Conservation (phyloP, 345 rosid genomes). For the Corchorus capsularis region DNA sequence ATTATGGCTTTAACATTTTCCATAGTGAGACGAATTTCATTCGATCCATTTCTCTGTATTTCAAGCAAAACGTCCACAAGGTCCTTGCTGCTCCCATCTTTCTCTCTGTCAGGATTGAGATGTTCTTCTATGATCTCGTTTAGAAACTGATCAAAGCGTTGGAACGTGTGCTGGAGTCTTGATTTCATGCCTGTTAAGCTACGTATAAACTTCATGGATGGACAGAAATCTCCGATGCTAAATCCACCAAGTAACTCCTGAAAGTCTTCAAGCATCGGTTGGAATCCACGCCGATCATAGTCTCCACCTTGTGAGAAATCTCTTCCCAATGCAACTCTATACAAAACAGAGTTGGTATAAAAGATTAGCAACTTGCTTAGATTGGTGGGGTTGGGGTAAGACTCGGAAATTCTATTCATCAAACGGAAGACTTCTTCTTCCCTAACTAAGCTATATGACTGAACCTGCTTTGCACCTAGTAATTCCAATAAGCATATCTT, state of each 20-base stretch:
- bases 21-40: slow-evolving; percentile 37
- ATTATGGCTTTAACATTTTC: slow-evolving; percentile 48
- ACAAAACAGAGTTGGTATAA: slow-evolving; percentile 39
- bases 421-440: slow-evolving; percentile 46
- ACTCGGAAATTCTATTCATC: slow-evolving; percentile 32
- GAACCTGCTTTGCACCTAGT: slow-evolving; percentile 40
- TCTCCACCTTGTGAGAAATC: slow-evolving; percentile 27
- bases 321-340: slow-evolving; percentile 41
- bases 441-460: slow-evolving; percentile 33
- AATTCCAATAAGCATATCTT: slow-evolving; percentile 39
- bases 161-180: slow-evolving; percentile 28
- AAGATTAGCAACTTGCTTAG: slow-evolving; percentile 32
- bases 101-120: slow-evolving; percentile 17
- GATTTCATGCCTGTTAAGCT: slow-evolving; percentile 39
- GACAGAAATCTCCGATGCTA: slow-evolving; percentile 44
- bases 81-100: slow-evolving; percentile 27
- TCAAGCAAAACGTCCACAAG: slow-evolving; percentile 41
- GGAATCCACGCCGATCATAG: slow-evolving; percentile 39
- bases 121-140: slow-evolving; percentile 41
- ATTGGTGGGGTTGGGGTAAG: slow-evolving; percentile 27
- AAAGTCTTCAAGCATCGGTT: slow-evolving; percentile 37
- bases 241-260: slow-evolving; percentile 37
- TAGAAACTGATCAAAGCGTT: slow-evolving; percentile 35
- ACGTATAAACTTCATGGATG: slow-evolving; percentile 42
- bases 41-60: slow-evolving; percentile 25